Percentiles rank a stretch among this genome's conserved stretches.
Evolutionary conservation across 805 yeast genomes (phyloP).

Genomic region (Suhomyces emberorum): DNA sequence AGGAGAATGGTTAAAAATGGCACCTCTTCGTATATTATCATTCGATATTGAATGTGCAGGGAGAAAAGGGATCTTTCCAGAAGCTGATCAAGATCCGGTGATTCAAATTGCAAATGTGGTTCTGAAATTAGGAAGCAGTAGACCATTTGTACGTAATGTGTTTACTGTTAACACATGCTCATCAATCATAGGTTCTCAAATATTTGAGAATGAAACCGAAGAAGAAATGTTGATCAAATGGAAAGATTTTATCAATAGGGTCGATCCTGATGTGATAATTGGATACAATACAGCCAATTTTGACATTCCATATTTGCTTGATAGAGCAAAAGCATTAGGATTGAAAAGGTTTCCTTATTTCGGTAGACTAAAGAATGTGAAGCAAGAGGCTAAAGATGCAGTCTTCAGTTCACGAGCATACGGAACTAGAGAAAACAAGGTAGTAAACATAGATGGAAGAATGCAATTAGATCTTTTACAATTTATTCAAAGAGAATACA

Average conservation of each 20-base stretch:
- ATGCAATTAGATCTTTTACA: constrained; percentile 92
- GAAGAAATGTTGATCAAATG: constrained; percentile 79
- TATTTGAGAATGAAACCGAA: constrained; percentile 71
- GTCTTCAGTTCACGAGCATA: constrained; percentile 91
- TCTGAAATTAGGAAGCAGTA: constrained; percentile 72
- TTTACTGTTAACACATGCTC: constrained; percentile 91
- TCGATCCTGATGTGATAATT: constrained; percentile 94
- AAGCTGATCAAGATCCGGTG: constrained; percentile 87
- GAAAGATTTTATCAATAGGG: constrained; percentile 79
- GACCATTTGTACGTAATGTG: constrained; percentile 91
- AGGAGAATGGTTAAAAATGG: constrained; percentile 90
- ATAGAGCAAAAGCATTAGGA: constrained; percentile 75
- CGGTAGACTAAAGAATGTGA: constrained; percentile 65
- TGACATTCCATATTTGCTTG: constrained; percentile 88
- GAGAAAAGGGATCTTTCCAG: constrained; percentile 94
- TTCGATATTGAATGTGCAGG: constrained; percentile 99
- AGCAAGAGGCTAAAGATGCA: constrained; percentile 77
- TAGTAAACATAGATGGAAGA: constrained; percentile 91
- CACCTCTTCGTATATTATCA: constrained; percentile 89
- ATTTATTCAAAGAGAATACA: constrained; percentile 91
- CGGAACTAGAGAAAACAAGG: constrained; percentile 92
- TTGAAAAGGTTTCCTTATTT: constrained; percentile 76
- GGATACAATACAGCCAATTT: constrained; percentile 95
- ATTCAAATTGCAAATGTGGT: constrained; percentile 97
- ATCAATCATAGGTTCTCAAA: constrained; percentile 91